Evolutionary conservation across 2,329 filamentous ascomycete genomes (phyloP), one percentile per base, ranked within the genome.

Genomic region (Apiospora hydei): DNA sequence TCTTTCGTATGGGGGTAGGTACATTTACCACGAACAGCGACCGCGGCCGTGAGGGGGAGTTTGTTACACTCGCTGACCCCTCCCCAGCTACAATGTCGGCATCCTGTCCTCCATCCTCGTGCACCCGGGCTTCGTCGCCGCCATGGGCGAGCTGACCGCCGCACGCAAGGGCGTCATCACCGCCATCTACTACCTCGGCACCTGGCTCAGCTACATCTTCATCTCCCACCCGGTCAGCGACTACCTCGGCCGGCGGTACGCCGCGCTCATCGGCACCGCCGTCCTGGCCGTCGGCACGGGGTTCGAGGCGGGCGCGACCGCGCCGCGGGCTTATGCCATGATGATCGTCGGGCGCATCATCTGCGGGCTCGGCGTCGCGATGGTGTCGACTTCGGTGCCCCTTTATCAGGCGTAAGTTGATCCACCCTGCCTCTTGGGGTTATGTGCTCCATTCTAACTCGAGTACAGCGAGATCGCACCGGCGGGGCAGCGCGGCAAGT

Each of bases 141-240:
- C 85, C 8, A 82, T 89, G 14, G 78, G 84, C 69, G 76, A 84
- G 38, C 87, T 84, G 7, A 81, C 80, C 1, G 83, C 87, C 1
- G 79, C 83, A 7, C 82, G 82, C 68, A 88, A 82, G 69, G 88
- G 88, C 10, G 78, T 87, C 51, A 85, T 90, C 76, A 89, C 88
- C 1, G 86, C 84, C 53, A 85, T 89, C 46, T 90, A 90, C 81
- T 90, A 90, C 75, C 77, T 88, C 21, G 88, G 88, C 64, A 89
- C 88, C 5, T 87, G 87, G 82, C 70, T 83, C 21, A 87, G 86
- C 75, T 90, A 90, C 76, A 75, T 90, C 3, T 85, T 89, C 74
- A 70, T 90, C 26, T 86, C 88, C 0, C 87, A 88, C 67, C 84
- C 84, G 2, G 79, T 84, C 2, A 86, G 85, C 46, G 88, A 90